phyloP scores from a whole-genome alignment of 2,329 filamentous ascomycete genomes.

The Pseudogymnoascus sp. region DNA sequence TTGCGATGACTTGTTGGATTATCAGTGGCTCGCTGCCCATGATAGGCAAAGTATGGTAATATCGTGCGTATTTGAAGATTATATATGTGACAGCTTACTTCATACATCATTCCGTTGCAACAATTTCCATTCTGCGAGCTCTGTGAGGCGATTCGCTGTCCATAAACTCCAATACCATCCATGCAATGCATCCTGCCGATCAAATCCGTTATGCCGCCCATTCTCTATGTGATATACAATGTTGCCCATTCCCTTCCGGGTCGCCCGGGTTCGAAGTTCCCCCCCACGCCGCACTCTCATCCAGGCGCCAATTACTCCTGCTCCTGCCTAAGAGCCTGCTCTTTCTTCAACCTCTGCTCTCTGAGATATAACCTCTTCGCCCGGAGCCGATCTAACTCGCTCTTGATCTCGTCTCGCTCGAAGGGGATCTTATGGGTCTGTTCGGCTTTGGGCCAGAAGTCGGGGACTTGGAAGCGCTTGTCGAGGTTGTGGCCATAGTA shows the following conservation, averaged over 20 bases:
- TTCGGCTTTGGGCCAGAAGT: slow-evolving; percentile 85
- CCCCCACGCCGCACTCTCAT: background rate
- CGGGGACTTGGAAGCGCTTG: slow-evolving; percentile 75
- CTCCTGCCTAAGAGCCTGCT: slow-evolving; percentile 11
- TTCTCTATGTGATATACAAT: slow-evolving; percentile 12
- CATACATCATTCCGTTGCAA: background rate
- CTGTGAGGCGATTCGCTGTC: background rate
- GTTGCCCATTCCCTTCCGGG: slow-evolving; percentile 3
- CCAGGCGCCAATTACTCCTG: background rate
- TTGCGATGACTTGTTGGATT: background rate
- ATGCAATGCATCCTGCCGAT: background rate
- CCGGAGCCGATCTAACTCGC: slow-evolving; percentile 44
- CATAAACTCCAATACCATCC: slow-evolving; percentile 1
- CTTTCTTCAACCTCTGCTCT: slow-evolving; percentile 27
- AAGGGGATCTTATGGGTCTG: slow-evolving; percentile 69
- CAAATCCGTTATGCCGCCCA: slow-evolving; percentile 15
- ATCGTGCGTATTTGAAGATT: background rate
- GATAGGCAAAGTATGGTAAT: background rate
- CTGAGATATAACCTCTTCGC: slow-evolving; percentile 28
- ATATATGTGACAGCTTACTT: background rate
- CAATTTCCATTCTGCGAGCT: background rate
- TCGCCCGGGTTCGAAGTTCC: slow-evolving; percentile 10
- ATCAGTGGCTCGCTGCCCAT: background rate
- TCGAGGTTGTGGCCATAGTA: slow-evolving; percentile 99
- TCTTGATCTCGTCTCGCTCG: slow-evolving; percentile 73